Conservation (phyloP, 805 yeast genomes). For the Zygoascus tannicola region DNA sequence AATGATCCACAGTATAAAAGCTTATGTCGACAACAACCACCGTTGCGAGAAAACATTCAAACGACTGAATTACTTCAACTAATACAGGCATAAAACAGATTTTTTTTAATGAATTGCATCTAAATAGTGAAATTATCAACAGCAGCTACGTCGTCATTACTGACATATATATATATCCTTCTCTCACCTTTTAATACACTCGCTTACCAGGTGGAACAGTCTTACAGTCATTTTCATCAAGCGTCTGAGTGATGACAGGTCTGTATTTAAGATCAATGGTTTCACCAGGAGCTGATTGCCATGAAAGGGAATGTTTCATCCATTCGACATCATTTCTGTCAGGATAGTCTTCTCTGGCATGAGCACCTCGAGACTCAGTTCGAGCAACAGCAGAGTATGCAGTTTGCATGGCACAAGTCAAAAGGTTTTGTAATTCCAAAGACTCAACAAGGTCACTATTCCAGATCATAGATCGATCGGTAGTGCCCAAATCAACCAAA, state of each 20-base stretch:
- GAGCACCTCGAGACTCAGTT: conserved; percentile 98
- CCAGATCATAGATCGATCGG: conserved; percentile 98
- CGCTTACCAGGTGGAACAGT: conserved; percentile 96
- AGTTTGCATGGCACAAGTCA: conserved; percentile 95
- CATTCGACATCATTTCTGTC: conserved; percentile 92
- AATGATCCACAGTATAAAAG: conserved; percentile 6
- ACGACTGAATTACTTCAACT: conserved; percentile 19
- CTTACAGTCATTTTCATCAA: conserved; percentile 88
- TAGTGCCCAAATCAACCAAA: conserved; percentile 68
- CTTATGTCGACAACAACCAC: conserved; percentile 8
- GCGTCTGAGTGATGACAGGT: conserved; percentile 68
- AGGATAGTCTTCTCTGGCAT: conserved; percentile 96
- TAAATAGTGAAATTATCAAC: neutral
- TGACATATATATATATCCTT: too few relatives aligned
- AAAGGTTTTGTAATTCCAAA: conserved; percentile 87
- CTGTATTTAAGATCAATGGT: conserved; percentile 74
- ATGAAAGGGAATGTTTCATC: conserved; percentile 96
- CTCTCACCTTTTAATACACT: conserved; percentile 65
- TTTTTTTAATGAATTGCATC: neutral
- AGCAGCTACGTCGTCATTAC: too few relatives aligned
- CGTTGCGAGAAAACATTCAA: conserved; percentile 20
- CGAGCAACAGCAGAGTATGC: conserved; percentile 91
- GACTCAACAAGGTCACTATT: conserved; percentile 95
- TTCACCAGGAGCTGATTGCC: conserved; percentile 70
- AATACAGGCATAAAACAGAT: too few relatives aligned